phyloP scores from a whole-genome alignment of 331 rosid species.

The Saraca asoca region DNA sequence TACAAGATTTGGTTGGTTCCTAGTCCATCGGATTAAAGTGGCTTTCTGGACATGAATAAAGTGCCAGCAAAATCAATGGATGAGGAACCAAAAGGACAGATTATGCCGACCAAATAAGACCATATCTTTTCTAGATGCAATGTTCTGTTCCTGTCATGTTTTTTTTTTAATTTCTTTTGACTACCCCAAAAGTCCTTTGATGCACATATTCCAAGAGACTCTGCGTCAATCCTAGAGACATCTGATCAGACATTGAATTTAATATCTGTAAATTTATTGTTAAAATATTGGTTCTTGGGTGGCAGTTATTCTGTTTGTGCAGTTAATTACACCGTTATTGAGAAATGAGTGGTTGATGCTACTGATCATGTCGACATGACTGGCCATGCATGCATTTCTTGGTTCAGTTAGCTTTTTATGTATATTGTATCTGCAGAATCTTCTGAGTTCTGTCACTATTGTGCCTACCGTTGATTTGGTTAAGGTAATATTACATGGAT shows the following conservation, averaged over 20 bases:
- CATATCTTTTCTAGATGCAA: slow-evolving; percentile 61
- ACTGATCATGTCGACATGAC: slow-evolving; percentile 46
- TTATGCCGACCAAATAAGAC: slow-evolving; percentile 55
- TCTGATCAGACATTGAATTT: slow-evolving; percentile 25
- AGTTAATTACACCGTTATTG: slow-evolving; percentile 51
- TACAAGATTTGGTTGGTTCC: slow-evolving; percentile 32
- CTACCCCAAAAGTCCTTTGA: slow-evolving; percentile 19
- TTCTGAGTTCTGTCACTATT: slow-evolving; percentile 41
- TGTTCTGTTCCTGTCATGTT: slow-evolving; percentile 44
- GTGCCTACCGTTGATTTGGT: background rate
- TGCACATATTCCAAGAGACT: slow-evolving; percentile 57
- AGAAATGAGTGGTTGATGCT: slow-evolving; percentile 39
- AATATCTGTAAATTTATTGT: slow-evolving; percentile 1
- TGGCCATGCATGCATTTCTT: slow-evolving; percentile 25
- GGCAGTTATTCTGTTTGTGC: slow-evolving; percentile 61
- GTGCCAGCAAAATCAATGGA: slow-evolving; percentile 54
- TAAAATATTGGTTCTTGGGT: slow-evolving; percentile 31
- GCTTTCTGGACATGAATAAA: slow-evolving; percentile 48
- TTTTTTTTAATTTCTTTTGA: slow-evolving; percentile 21
- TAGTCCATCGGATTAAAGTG: slow-evolving; percentile 46
- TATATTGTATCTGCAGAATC: slow-evolving; percentile 45
- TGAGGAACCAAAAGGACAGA: slow-evolving; percentile 50
- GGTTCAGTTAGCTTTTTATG: slow-evolving; percentile 31
- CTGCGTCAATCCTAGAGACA: slow-evolving; percentile 27
- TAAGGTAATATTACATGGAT: too few species aligned